Conservation (phyloP, 106 monocot species). For the Dioscorea alata region DNA sequence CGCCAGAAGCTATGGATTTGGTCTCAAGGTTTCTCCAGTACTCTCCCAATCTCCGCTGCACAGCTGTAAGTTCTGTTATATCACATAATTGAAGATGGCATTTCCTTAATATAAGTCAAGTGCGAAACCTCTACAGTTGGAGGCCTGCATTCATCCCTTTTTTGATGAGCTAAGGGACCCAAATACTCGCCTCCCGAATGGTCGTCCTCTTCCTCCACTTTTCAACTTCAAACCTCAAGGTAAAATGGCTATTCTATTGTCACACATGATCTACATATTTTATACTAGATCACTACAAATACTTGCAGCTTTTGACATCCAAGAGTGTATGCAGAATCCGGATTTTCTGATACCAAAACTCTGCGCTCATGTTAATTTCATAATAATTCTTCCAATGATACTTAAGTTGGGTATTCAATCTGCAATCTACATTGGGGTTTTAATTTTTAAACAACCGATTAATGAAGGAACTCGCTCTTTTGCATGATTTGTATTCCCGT, state of each 20-base stretch:
- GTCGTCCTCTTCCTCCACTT: conserved; percentile 53
- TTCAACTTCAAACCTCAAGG: conserved; percentile 56
- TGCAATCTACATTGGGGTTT: too few species aligned
- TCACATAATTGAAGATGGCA: neutral
- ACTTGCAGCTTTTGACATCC: too few species aligned
- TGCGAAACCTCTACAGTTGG: conserved; percentile 35
- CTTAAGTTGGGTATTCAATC: too few species aligned
- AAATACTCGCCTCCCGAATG: conserved; percentile 53
- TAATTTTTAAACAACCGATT: too few species aligned
- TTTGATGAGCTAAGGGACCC: conserved; percentile 70
- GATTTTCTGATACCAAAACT: too few species aligned
- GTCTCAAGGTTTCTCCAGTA: conserved; percentile 65
- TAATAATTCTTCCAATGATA: too few species aligned
- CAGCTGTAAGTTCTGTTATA: conserved; percentile 44
- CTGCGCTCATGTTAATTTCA: too few species aligned
- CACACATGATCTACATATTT: too few species aligned
- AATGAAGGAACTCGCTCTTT: too few species aligned
- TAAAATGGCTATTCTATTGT: conserved; percentile 1
- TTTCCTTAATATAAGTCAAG: neutral
- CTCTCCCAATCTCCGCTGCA: conserved; percentile 69
- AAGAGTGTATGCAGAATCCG: too few species aligned
- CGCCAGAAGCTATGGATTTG: conserved; percentile 70
- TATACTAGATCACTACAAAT: too few species aligned
- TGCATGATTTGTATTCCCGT: too few species aligned
- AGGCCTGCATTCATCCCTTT: conserved; percentile 69